phyloP scores from a whole-genome alignment of 2,329 filamentous ascomycete species.

The Corinectria fuckeliana region DNA sequence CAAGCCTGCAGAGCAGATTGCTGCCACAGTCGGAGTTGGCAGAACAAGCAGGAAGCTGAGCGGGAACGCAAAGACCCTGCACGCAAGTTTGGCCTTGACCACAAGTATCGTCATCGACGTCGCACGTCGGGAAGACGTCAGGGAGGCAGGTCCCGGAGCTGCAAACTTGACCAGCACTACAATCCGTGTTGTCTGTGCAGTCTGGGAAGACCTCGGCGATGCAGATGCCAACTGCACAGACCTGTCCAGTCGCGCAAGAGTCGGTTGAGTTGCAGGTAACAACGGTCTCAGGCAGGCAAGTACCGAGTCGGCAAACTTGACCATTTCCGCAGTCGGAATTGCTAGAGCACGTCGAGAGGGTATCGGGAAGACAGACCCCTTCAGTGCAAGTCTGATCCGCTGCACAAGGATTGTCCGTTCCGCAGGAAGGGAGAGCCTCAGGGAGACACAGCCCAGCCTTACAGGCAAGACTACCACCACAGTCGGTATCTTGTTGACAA shows the following conservation, averaged over 20 bases:
- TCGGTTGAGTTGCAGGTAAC: background rate
- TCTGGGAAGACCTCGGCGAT: conserved; percentile 7
- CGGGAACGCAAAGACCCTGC: conserved; percentile 5
- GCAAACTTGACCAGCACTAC: background rate
- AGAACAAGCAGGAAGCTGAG: background rate
- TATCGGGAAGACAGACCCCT: conserved; percentile 6
- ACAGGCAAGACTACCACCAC: conserved; percentile 4
- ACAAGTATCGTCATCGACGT: background rate
- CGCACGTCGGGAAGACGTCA: background rate
- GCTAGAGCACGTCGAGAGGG: background rate
- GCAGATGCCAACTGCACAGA: conserved; percentile 5
- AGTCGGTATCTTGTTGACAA: background rate
- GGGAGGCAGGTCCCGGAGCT: conserved; percentile 6
- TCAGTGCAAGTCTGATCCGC: conserved; percentile 4
- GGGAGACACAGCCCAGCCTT: conserved; percentile 4
- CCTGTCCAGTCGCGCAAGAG: background rate
- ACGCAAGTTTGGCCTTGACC: conserved; percentile 2
- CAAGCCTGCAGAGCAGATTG: conserved; percentile 10
- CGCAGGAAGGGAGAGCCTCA: background rate
- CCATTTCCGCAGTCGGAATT: conserved; percentile 1
- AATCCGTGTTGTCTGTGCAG: conserved; percentile 2
- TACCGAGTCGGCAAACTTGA: conserved; percentile 12
- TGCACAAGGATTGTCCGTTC: background rate
- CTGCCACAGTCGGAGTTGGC: conserved; percentile 10
- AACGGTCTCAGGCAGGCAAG: background rate